Conservation (phyloP, 2,329 filamentous ascomycete species). For the Colletotrichum karsti region DNA sequence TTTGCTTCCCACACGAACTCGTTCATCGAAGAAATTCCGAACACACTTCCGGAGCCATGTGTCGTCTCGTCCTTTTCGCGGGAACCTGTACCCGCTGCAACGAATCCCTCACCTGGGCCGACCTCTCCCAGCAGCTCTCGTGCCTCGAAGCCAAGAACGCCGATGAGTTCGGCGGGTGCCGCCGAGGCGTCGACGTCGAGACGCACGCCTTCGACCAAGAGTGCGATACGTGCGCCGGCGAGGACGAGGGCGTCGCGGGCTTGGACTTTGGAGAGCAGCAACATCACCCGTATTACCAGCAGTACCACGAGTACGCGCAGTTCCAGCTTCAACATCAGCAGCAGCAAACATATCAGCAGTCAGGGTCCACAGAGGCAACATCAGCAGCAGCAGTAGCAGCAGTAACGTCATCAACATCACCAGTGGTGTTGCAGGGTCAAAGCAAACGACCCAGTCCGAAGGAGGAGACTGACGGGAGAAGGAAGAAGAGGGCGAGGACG, state of each 20-base stretch:
- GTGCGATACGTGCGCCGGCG: slow-evolving; percentile 52
- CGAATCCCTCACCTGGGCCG: slow-evolving; percentile 49
- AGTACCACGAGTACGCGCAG: background rate
- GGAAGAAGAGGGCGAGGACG: slow-evolving; percentile 22
- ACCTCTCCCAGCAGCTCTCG: slow-evolving; percentile 54
- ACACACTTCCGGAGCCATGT: slow-evolving; percentile 46
- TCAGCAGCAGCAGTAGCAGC: background rate
- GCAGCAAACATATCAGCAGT: background rate
- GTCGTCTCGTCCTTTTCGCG: slow-evolving; percentile 53
- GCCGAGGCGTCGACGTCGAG: slow-evolving; percentile 48
- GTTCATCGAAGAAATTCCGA: background rate
- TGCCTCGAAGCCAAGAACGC: slow-evolving; percentile 60
- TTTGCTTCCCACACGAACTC: background rate
- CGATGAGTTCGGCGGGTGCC: slow-evolving; percentile 53
- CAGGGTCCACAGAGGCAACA: too few species aligned
- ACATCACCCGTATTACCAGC: background rate
- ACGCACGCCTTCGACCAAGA: slow-evolving; percentile 57
- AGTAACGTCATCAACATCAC: background rate
- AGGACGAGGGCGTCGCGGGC: slow-evolving; percentile 52
- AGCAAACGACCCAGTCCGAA: background rate
- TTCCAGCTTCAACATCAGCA: background rate
- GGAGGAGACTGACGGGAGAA: slow-evolving; percentile 4
- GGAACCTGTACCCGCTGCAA: slow-evolving; percentile 54
- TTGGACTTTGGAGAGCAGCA: slow-evolving; percentile 40
- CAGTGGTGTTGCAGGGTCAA: background rate